Evolutionary conservation across 1,139 yeast species (phyloP).

Genomic region (Zygosaccharomyces sapae): DNA sequence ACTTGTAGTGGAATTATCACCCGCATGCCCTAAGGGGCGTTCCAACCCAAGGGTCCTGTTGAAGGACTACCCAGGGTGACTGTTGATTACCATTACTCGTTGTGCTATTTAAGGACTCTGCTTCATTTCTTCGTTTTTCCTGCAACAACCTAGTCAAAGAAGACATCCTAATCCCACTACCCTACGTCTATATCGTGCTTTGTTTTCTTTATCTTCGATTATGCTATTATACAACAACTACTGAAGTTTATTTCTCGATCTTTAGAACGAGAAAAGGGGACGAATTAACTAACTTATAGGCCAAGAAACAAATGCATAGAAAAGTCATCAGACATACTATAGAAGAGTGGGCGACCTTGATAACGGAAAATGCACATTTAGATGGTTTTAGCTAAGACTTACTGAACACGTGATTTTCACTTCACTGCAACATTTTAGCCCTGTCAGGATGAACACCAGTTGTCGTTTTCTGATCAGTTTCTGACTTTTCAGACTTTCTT

Average conservation of each 20-base stretch:
- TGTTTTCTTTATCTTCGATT: neutral
- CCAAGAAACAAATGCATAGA: neutral
- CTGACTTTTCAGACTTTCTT: slow-evolving; percentile 2
- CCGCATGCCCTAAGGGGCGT: slow-evolving; percentile 16
- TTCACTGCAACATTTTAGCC: slow-evolving; percentile 23
- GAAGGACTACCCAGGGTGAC: slow-evolving; percentile 4
- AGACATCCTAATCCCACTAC: slow-evolving; percentile 24
- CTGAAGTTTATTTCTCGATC: slow-evolving; percentile 4
- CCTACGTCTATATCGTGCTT: neutral
- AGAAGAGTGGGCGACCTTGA: too few species aligned
- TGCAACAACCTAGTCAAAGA: slow-evolving; percentile 36
- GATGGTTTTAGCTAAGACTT: too few species aligned
- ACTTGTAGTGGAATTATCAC: slow-evolving; percentile 23
- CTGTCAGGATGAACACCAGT: slow-evolving; percentile 35
- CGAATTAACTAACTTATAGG: slow-evolving; percentile 1
- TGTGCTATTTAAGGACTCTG: slow-evolving; percentile 9
- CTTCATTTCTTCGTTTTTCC: slow-evolving; percentile 31
- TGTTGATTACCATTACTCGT: slow-evolving; percentile 1
- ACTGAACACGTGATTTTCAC: too few species aligned
- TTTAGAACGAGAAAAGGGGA: neutral
- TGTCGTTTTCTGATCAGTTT: slow-evolving; percentile 3
- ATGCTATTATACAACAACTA: slow-evolving; percentile 5
- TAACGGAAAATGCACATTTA: too few species aligned
- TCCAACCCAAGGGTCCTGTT: slow-evolving; percentile 8
- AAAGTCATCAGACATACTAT: too few species aligned